phyloP scores from a whole-genome alignment of 768 basidiomycete genomes.

The Leccinellum rugosiceps region DNA sequence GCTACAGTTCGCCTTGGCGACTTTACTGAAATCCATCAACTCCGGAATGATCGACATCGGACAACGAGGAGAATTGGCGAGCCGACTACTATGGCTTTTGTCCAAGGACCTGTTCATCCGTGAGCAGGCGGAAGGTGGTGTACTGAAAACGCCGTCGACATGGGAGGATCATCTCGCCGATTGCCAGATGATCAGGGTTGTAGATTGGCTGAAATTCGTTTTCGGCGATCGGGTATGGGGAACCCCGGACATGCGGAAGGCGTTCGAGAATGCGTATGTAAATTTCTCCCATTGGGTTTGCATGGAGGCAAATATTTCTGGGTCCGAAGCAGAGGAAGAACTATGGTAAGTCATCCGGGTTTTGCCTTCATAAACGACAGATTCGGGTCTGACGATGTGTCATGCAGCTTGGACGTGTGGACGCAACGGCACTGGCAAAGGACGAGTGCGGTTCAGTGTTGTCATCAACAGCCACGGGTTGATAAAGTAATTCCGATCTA shows the following conservation, averaged over 20 bases:
- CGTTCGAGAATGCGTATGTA: background rate
- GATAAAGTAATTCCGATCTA: background rate
- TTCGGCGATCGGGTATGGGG: background rate
- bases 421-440: background rate
- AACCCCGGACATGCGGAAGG: background rate
- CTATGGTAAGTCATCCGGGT: background rate
- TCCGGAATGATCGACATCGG: constrained; percentile 7
- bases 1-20: background rate
- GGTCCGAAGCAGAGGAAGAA: background rate
- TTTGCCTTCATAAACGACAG: background rate
- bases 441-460: background rate
- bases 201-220: background rate
- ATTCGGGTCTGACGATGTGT: background rate
- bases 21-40: background rate
- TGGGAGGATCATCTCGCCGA: background rate
- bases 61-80: constrained; percentile 3
- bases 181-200: background rate
- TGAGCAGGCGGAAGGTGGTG: background rate
- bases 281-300: background rate
- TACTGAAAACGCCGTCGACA: background rate
- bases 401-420: background rate
- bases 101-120: background rate
- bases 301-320: background rate
- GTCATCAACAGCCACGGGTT: background rate
- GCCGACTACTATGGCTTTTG: constrained; percentile 4